Base-by-base conservation (phyloP, 768 basidiomycete species). In the Imleria badia region DNA sequence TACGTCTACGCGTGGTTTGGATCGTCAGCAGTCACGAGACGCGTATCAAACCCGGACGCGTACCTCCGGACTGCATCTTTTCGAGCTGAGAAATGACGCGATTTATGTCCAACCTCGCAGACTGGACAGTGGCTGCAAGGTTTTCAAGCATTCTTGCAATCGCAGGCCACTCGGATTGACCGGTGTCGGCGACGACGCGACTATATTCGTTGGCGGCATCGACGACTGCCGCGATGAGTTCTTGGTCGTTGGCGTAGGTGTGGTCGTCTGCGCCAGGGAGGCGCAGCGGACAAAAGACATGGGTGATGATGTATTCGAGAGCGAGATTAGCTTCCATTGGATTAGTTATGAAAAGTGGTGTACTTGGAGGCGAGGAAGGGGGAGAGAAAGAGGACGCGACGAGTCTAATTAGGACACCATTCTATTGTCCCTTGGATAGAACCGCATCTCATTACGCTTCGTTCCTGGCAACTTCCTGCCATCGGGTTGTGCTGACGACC, bases 281-380 rank as follows among this genome's bases (percentile, higher is more conserved):
- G 31, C 67, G 64, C 0, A 74, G 72, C 3, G 78, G 78, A 17
- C 75, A 55, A 58, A 78, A 75, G 0, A 79, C 61, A 48, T 79
- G 78, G 30, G 73, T 70, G 20, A 74, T 51, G 20, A 71, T 57
- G 46, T 76, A 79, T 14, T 54, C 42, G 6, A 45, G 30, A 29
- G 29, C 30, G 6, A 13, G 12, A 39, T 30, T 19, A 6, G n/a
- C 5, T 19, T 45, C 43, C 43, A 30, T n/a, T n/a, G n/a, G n/a
- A n/a, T n/a, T n/a, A n/a, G n/a, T n/a, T n/a, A n/a, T n/a, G n/a
- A n/a, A n/a, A n/a, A n/a, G n/a, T 35, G 34, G 6, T 15, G 34
- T 26, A 26, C 26, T 26, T 26, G 26, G 15, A 15, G 34, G 34
- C 15, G 34, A 34, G 34, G 34, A 26, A n/a, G n/a, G n/a, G n/a